Base-by-base conservation (phyloP, 2,329 filamentous ascomycete species). In the Colletotrichum noveboracense region DNA sequence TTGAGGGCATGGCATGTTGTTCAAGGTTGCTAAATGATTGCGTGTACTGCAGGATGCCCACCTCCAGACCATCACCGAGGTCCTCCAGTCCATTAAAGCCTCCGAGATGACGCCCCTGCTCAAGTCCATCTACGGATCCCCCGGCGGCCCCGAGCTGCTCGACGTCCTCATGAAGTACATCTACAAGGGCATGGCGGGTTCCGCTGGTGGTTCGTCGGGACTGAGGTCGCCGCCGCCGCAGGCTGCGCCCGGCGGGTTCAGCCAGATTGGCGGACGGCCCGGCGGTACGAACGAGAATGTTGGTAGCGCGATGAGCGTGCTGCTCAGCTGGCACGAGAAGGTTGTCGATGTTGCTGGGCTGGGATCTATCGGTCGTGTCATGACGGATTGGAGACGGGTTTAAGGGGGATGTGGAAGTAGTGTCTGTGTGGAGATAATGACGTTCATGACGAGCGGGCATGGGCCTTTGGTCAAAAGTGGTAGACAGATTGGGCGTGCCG, bases 301-400 rank as follows among this genome's bases (percentile, higher is more conserved):
- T 77, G 94, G 95, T 43, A 93, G 96, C 73, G 94, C 94, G 70
- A 98, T 98, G 97, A 98, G 97, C 83, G 97, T 99, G 67, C 85
- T 99, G 83, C 88, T 99, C 79, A 98, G 96, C 86, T 99, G 97
- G 97, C 97, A 99, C 84, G 97, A 99, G 89, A 99, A 98, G 91
- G 91, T 98, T 77, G 95, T 98, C 6, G 97, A 99, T 82, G 93
- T 98, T 81, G 95, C 96, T 48, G 97, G 97, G 28, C 89, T 96
- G 79, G 97, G 97, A 60, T 95, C 94, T 84, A 97, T 99, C 86
- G 95, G 96, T 77, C 92, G 97, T 80, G 95, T 95, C 79, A 98
- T 99, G 96, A 97, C 95, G 56, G 97, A 99, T 88, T 95, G 96
- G 88, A 93, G 97, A 82, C 97, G 94, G 80, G 96, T 97, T 80